Percentiles rank a stretch among this genome's conserved stretches.
Conservation (phyloP, 2,329 filamentous ascomycete species). For the Catunica adiposa region DNA sequence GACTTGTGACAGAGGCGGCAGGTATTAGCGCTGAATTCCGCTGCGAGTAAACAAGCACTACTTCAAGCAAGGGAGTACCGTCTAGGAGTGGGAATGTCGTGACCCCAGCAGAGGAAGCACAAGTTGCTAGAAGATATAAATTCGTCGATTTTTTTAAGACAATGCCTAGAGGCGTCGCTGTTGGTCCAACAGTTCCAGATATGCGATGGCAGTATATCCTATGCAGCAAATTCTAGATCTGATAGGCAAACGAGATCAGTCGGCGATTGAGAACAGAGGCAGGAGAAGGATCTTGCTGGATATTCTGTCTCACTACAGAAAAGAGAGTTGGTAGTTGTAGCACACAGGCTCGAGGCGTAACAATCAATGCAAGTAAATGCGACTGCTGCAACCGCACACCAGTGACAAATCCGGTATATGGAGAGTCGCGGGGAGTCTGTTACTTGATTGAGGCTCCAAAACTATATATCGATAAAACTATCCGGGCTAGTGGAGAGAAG, state of each 20-base stretch:
- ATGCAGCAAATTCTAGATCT: neutral
- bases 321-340: neutral
- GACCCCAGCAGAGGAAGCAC: slow-evolving; percentile 4
- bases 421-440: too few species aligned
- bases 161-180: neutral
- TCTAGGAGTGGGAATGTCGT: slow-evolving; percentile 5
- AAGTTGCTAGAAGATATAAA: neutral
- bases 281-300: neutral
- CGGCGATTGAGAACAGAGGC: neutral
- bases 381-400: neutral
- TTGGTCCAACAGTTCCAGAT: neutral
- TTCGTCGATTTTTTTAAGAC: neutral
- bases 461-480: neutral
- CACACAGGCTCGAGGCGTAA: neutral
- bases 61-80: slow-evolving; percentile 6
- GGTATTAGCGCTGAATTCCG: slow-evolving; percentile 2
- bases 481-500: neutral
- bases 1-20: neutral
- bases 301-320: neutral
- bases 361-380: slow-evolving; percentile 1
- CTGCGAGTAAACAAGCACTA: neutral
- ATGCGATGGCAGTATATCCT: neutral
- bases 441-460: neutral
- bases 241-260: neutral
- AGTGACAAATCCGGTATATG: neutral